Conservation (phyloP, 2,329 filamentous ascomycete species). For the Sporothrix brasiliensis region DNA sequence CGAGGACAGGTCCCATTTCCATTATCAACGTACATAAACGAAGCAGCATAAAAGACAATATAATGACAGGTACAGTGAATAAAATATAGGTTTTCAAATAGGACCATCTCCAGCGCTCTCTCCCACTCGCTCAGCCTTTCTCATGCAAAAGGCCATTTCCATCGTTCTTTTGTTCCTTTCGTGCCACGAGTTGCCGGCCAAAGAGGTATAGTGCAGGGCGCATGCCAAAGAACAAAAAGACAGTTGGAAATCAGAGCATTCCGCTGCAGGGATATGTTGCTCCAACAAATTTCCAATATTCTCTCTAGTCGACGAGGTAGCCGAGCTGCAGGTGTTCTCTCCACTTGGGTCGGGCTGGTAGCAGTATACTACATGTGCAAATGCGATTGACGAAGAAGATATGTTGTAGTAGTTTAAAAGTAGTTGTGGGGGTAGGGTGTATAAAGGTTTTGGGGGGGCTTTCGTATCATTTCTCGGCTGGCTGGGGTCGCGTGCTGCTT, state of each 20-base stretch:
- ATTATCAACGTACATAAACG: constrained; percentile 23
- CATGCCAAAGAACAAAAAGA: neutral
- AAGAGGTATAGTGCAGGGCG: neutral
- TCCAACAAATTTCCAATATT: neutral
- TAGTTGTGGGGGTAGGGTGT: neutral
- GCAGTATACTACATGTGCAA: neutral
- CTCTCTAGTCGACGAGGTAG: neutral
- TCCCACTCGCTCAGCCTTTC: constrained; percentile 12
- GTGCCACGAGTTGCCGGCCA: neutral
- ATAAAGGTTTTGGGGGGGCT: neutral
- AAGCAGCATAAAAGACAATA: constrained; percentile 18
- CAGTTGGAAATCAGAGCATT: neutral
- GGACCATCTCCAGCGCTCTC: constrained; percentile 21
- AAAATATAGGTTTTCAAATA: constrained; percentile 21
- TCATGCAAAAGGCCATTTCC: neutral
- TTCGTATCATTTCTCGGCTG: neutral
- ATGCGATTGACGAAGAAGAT: neutral
- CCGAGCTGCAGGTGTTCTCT: too few species aligned
- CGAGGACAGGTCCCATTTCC: constrained; percentile 19
- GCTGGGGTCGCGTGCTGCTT: neutral
- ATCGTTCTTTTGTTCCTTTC: neutral
- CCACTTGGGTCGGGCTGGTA: neutral
- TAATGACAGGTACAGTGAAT: constrained; percentile 22
- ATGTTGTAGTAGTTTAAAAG: neutral
- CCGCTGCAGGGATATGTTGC: constrained; percentile 15